Base-by-base conservation (phyloP, 495 filamentous ascomycete genomes). In the Penicillium simplicissimum region DNA sequence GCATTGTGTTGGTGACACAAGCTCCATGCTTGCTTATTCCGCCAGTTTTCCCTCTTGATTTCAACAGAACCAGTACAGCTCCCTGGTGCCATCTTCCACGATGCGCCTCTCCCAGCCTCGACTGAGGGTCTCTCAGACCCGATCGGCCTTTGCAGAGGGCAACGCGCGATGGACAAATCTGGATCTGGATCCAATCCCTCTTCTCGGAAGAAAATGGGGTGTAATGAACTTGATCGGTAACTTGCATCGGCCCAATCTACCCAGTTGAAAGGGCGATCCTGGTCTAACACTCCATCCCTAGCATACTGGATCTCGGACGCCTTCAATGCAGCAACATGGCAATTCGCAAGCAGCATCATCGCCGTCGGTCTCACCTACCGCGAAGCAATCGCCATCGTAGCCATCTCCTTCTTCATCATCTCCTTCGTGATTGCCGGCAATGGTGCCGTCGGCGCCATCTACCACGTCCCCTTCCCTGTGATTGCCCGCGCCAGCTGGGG, bases 381-480 rank as follows among this genome's bases (percentile, higher is more conserved):
- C 35, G 87, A 89, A 63, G 81, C 85, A 0, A 73, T 89, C 34
- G 80, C 76, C 19, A 83, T 85, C 67, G 83, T 88, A 62, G 83
- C 85, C 10, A 70, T 87, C 35, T 84, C 79, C 7, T 87, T 85
- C 73, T 81, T 87, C 62, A 83, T 84, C 63, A 81, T 89, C 38
- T 83, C 84, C 8, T 80, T 87, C 54, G 81, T 86, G 14, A 87
- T 89, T 62, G 76, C 85, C 15, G 77, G 83, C 17, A 90, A 88
- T 62, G 87, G 87, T 42, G 83, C 84, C 8, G 84, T 86, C 31
- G 84, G 85, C 10, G 81, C 83, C 31, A 81, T 82, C 55, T 83
- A 88, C 61, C 87, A 89, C 64, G 78, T 86, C 8, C 86, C 86
- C 5, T 91, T 90, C 72, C 85, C 88, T 10, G 86, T 90, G 5